phyloP scores from a whole-genome alignment of 371 early-diverging fungal genomes.

The Saksenaea oblongispora region DNA sequence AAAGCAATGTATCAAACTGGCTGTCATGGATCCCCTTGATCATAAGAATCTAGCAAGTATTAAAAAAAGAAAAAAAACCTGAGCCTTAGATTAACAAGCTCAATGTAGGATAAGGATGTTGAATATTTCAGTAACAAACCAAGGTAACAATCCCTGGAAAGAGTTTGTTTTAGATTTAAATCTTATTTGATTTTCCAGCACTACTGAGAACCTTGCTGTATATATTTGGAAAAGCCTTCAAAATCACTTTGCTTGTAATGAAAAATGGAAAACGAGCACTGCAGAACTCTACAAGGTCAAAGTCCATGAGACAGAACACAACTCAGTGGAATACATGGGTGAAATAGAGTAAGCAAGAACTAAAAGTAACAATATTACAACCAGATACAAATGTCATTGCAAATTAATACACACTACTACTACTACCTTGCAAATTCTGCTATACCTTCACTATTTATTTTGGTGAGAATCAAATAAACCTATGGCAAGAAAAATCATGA shows the following conservation, averaged over 20 bases:
- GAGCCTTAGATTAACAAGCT: not conserved
- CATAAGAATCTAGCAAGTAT: slow-evolving; percentile 77
- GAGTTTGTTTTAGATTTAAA: not conserved
- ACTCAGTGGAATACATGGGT: slow-evolving; percentile 76
- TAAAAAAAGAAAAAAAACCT: not conserved
- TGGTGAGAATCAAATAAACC: too few relatives aligned
- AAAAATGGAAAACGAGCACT: slow-evolving; percentile 19
- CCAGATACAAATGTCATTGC: too few relatives aligned
- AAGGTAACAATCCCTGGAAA: slow-evolving; percentile 17
- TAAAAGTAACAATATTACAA: not conserved
- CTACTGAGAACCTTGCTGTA: slow-evolving; percentile 87
- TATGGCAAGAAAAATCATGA: too few relatives aligned
- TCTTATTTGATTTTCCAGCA: slow-evolving; percentile 54
- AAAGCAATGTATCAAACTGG: slow-evolving; percentile 71
- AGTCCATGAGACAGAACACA: slow-evolving; percentile 75
- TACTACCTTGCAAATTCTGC: too few relatives aligned
- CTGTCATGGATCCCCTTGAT: slow-evolving; percentile 80
- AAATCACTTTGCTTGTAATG: slow-evolving; percentile 39
- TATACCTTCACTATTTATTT: too few relatives aligned
- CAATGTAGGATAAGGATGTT: slow-evolving; percentile 72
- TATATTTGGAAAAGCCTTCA: slow-evolving; percentile 78
- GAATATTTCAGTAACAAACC: slow-evolving; percentile 48
- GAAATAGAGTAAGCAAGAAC: slow-evolving; percentile 36
- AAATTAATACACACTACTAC: too few relatives aligned
- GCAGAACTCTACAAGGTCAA: slow-evolving; percentile 64